Evolutionary conservation across 768 basidiomycete species (phyloP), one percentile per base, ranked within the genome.

Genomic region (Russula lepida): DNA sequence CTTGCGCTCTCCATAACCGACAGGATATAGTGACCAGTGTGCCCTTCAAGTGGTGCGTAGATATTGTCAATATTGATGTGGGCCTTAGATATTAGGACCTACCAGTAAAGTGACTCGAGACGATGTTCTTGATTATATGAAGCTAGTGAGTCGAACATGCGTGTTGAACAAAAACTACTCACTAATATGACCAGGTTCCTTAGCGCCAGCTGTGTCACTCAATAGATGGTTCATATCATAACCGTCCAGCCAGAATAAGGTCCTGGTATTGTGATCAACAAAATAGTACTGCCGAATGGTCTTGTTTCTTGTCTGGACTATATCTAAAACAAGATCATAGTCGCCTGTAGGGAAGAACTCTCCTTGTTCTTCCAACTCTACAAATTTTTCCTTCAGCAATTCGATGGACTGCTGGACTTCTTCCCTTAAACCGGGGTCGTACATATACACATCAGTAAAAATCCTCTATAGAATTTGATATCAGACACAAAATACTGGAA

Each of bases 371-470:
- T 11, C 15, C 11, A 57, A n/a, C 2, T 58, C 23, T 13, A 3
- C 2, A 17, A 41, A 12, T n/a, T 28, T 5, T 12, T 19, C 0
- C 2, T n/a, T 6, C 17, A 58, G 30, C 7, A 21, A 12, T 13
- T 7, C 19, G 4, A 30, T 46, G 25, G 32, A 54, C 25, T 12
- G 7, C 19, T 48, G 3, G 3, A 62, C 47, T 43, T 62, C 51
- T 2, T 6, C 15, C 44, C 51, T 58, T 33, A 62, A 35, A 8
- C 33, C 1, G 15, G 8, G 23, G 28, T 62, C 35, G 15, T 62
- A 58, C 61, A 62, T 58, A 37, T 62, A 58, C 13, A 62, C 61
- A 39, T 58, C 61, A 5, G 61, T 62, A 3, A 53, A 62, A 37
- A 43, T 54, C 25, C 23, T 58, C 61, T 62, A 15, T 32, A 19